Conservation (phyloP, 768 basidiomycete genomes). For the Tephrocybe sp. region DNA sequence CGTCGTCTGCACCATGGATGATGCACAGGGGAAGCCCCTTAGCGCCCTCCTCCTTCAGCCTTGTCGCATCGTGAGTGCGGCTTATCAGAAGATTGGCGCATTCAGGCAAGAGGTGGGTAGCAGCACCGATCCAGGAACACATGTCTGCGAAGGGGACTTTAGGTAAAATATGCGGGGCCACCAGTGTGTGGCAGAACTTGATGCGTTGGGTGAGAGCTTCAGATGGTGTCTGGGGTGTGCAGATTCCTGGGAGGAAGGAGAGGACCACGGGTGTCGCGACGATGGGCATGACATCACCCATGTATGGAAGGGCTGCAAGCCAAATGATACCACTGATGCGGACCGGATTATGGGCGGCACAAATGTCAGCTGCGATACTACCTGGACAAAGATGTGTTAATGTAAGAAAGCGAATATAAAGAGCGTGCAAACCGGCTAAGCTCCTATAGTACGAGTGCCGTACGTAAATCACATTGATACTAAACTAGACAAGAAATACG, state of each 20-base stretch:
- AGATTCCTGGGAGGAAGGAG: conserved; percentile 12
- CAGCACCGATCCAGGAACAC: conserved; percentile 10
- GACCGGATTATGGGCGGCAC: conserved; percentile 11
- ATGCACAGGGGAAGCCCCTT: conserved; percentile 15
- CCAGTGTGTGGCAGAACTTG: conserved; percentile 8
- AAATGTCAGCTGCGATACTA: conserved; percentile 15
- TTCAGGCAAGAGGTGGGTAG: conserved; percentile 4
- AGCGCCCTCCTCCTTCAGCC: conserved; percentile 11
- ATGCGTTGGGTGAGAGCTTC: conserved; percentile 7
- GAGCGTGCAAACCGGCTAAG: not conserved
- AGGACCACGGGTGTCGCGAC: conserved; percentile 13
- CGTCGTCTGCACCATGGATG: conserved; percentile 12
- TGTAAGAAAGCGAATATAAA: not conserved
- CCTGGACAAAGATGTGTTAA: not conserved
- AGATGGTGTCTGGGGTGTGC: conserved; percentile 1
- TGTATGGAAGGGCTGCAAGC: conserved; percentile 14
- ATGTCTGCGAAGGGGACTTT: conserved; percentile 8
- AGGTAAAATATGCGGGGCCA: conserved; percentile 1
- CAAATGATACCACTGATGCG: conserved; percentile 13
- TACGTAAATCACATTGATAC: not conserved
- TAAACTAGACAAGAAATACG: conserved; percentile 6
- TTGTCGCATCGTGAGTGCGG: conserved; percentile 10
- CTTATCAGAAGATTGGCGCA: conserved; percentile 6
- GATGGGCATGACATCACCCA: conserved; percentile 14
- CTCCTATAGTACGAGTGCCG: too few relatives aligned